These are phyloP conservation scores for Lenwebbia sp. DNA, from an alignment of 345 rosid species.

Conservation along the genomic window DNA sequence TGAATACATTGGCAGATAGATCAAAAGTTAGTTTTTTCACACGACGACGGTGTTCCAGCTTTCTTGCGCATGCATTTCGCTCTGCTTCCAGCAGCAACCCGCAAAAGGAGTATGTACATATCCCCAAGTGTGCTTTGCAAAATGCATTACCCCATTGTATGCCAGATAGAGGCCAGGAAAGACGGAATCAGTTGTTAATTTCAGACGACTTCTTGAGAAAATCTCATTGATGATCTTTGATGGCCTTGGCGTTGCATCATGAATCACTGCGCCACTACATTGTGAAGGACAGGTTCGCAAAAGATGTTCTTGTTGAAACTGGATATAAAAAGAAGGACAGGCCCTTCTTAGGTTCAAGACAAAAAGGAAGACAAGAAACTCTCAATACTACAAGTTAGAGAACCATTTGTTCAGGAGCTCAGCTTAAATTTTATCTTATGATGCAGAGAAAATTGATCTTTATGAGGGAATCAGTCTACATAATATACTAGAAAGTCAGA, in stretches of 20 bases:
- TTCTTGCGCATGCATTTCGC: not conserved
- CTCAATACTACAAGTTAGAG: not conserved
- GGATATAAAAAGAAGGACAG: not conserved
- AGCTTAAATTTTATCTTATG: not conserved
- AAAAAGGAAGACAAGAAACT: not conserved
- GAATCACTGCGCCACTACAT: constrained; percentile 22
- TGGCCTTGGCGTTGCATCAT: not conserved
- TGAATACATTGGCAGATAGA: too few relatives aligned
- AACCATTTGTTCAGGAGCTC: not conserved
- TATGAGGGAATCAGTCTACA: not conserved
- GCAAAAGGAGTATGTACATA: not conserved
- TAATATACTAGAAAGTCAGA: not conserved
- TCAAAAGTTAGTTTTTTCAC: too few relatives aligned
- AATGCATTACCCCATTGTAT: not conserved
- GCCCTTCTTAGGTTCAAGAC: not conserved
- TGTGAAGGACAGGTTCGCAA: not conserved
- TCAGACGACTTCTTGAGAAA: not conserved
- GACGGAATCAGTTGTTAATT: not conserved
- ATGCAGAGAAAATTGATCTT: not conserved
- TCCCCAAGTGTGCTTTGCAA: not conserved
- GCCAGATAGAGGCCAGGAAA: not conserved
- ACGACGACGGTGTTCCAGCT: not conserved
- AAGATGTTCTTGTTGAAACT: too few relatives aligned
- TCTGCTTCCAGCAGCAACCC: not conserved
- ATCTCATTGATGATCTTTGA: not conserved